phyloP scores from a whole-genome alignment of 169 alveolate genomes.

The Plasmodium gonderi region DNA sequence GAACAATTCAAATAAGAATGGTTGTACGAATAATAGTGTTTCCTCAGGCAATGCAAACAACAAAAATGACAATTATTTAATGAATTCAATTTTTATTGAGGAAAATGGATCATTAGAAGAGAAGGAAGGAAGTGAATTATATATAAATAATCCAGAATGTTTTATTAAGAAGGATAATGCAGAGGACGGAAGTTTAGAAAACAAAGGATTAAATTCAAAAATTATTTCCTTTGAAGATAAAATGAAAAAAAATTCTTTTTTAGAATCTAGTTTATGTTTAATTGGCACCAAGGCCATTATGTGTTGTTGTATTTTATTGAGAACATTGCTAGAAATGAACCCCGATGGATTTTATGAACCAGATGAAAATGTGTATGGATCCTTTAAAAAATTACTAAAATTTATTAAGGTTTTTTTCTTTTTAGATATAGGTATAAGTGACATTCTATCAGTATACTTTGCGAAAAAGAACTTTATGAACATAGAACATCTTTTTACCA shows the following conservation, averaged over 20 bases:
- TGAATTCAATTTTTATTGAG: conserved; percentile 52
- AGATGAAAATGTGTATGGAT: conserved; percentile 12
- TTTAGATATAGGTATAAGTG: conserved; percentile 75
- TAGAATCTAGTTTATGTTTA: conserved; percentile 61
- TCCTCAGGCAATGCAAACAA: conserved; percentile 25
- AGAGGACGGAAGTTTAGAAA: not conserved
- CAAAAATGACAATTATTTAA: conserved; percentile 2
- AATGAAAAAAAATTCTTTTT: conserved; percentile 12
- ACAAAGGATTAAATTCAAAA: not conserved
- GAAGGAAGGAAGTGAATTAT: conserved; percentile 2
- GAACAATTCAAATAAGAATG: not conserved
- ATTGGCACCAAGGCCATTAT: conserved; percentile 79
- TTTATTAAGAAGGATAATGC: not conserved
- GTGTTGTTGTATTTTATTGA: conserved; percentile 73
- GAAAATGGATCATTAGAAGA: conserved; percentile 28
- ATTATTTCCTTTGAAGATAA: not conserved
- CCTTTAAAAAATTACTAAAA: conserved; percentile 68
- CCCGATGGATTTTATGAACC: conserved; percentile 75
- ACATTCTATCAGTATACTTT: conserved; percentile 2
- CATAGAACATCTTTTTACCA: not conserved
- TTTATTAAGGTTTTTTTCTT: conserved; percentile 75
- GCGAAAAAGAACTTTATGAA: conserved; percentile 15
- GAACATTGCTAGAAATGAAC: conserved; percentile 74
- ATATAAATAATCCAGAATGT: not conserved
- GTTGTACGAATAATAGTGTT: conserved; percentile 2